Conservation (phyloP, 495 filamentous ascomycete genomes). For the Rostrohypoxylon terebratum region DNA sequence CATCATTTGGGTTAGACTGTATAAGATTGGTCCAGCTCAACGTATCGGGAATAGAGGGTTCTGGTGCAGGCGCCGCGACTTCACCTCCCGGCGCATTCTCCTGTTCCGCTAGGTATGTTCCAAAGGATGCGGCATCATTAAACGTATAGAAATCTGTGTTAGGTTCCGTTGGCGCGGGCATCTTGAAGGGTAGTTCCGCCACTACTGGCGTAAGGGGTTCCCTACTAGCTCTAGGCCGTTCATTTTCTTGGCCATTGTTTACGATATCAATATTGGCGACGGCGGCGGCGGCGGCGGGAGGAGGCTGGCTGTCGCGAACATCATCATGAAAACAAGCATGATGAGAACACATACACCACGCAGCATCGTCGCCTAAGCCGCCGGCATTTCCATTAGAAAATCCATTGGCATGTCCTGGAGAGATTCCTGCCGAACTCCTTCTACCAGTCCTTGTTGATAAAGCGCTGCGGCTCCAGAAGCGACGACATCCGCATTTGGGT, state of each 20-base stretch:
- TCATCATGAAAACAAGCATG: conserved; percentile 78
- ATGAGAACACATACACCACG: conserved; percentile 75
- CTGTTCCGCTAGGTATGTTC: conserved; percentile 37
- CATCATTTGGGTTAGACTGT: conserved; percentile 52
- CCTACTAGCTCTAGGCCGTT: conserved; percentile 54
- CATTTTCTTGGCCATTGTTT: conserved; percentile 59
- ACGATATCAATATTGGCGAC: conserved; percentile 30
- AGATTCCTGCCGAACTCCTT: conserved; percentile 44
- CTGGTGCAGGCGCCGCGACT: conserved; percentile 40
- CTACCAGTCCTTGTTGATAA: conserved; percentile 35
- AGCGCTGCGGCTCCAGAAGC: conserved; percentile 68
- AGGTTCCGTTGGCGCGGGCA: conserved; percentile 49
- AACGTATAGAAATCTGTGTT: conserved; percentile 52
- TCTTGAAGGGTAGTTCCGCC: conserved; percentile 53
- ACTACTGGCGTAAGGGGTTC: conserved; percentile 59
- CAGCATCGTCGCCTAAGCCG: conserved; percentile 50
- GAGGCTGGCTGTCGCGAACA: conserved; percentile 47
- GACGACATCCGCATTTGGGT: conserved; percentile 71
- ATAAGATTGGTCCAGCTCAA: conserved; percentile 59
- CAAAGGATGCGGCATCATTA: conserved; percentile 46
- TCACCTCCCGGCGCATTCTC: conserved; percentile 38
- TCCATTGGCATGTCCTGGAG: conserved; percentile 46
- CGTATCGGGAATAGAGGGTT: conserved; percentile 63
- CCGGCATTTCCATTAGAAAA: conserved; percentile 36
- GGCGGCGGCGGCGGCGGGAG: conserved; percentile 21